A percentile compares a stretch with the other conserved stretches of the same genome.
Conservation (phyloP, 345 rosid species). For the Salix arbutifolia region DNA sequence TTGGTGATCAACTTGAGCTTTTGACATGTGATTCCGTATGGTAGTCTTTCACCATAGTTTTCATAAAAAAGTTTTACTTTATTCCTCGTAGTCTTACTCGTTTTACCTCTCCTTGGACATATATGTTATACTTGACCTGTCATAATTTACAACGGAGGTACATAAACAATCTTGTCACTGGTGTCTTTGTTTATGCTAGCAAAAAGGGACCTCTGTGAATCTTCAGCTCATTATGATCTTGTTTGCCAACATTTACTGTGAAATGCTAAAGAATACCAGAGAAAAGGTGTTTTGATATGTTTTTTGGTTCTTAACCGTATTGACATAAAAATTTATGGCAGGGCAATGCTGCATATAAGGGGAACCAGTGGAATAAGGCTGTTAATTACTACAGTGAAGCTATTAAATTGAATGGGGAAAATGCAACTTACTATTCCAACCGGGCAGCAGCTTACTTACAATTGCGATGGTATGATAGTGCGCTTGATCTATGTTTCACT, state of each 20-base stretch:
- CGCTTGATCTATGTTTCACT: conserved; percentile 3
- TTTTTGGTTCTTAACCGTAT: not conserved
- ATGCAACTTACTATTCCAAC: conserved; percentile 72
- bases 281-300: not conserved
- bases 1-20: no score
- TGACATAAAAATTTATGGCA: conserved; percentile 27
- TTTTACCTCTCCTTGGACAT: no score
- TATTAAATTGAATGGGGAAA: conserved; percentile 64
- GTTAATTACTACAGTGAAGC: conserved; percentile 76
- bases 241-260: not conserved
- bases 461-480: conserved; percentile 53
- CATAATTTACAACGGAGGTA: no score
- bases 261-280: not conserved
- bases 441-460: conserved; percentile 88
- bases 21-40: no score
- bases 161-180: no score
- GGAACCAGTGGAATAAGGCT: conserved; percentile 80
- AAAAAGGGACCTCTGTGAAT: no score
- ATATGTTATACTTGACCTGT: no score
- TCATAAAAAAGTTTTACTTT: no score
- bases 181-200: no score
- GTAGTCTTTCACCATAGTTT: no score
- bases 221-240: no score
- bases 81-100: no score
- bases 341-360: conserved; percentile 95